phyloP scores from a whole-genome alignment of 805 yeast genomes.

The Huiozyma sinensis region DNA sequence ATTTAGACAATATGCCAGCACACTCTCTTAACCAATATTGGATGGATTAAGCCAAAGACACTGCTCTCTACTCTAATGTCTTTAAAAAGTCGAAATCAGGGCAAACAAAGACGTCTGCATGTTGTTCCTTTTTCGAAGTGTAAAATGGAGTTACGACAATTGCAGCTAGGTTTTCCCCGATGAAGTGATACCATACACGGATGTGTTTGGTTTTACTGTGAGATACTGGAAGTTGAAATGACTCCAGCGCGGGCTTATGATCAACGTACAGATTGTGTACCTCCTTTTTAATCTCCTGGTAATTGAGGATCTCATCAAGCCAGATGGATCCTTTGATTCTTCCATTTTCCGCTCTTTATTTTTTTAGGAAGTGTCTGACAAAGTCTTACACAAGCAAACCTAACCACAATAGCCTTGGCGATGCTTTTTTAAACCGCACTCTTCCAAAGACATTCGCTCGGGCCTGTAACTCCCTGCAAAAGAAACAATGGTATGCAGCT shows the following conservation, averaged over 20 bases:
- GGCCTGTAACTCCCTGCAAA: background rate
- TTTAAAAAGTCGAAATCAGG: no score
- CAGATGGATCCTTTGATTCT: background rate
- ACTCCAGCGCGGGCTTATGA: constrained; percentile 2
- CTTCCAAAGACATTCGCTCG: no score
- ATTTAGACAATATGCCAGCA: no score
- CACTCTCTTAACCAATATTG: no score
- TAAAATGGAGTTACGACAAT: background rate
- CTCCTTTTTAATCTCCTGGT: background rate
- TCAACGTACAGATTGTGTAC: constrained; percentile 1
- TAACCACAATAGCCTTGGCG: background rate
- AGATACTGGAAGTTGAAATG: background rate
- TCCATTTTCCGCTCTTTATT: background rate
- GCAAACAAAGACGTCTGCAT: constrained; percentile 1
- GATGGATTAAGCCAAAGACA: no score
- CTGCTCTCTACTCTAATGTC: no score
- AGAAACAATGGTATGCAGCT: constrained; percentile 3
- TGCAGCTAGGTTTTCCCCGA: background rate
- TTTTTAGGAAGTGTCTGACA: no score
- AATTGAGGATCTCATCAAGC: constrained; percentile 2
- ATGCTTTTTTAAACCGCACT: background rate
- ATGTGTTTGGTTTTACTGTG: constrained; percentile 7
- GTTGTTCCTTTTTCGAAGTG: background rate
- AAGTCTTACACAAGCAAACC: background rate
- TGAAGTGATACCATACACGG: background rate